Base-by-base conservation (phyloP, 441 rosid species). In the Populus trichocarpa region DNA sequence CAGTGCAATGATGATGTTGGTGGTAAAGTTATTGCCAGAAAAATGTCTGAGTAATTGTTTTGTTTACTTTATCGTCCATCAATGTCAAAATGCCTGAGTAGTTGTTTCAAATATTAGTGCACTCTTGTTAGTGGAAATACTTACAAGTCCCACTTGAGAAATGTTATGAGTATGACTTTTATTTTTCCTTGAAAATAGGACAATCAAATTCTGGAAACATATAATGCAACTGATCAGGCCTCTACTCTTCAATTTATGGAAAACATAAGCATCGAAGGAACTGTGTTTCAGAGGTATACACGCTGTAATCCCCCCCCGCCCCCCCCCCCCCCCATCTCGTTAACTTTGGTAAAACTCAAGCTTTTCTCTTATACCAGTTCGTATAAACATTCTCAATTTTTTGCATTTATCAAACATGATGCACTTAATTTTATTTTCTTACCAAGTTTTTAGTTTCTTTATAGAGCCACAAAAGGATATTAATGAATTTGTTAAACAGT, bases 271-370 rank as follows among this genome's bases (percentile, higher is more conserved):
- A 84, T 83, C 64, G 82, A 91, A 75, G 98, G 95, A 87, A 95
- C 95, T 30, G 88, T 95, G n/a, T 93, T 93, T 82, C 96, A 95
- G 71, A 93, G 98, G 98, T 95, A 84, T 74, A 28, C 7, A 14
- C 11, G 8, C 33, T 79, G 74, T 69, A 6, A 61, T 0, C 10
- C 2, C 8, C 36, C n/a, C n/a, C n/a, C n/a, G n/a, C n/a, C n/a
- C n/a, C n/a, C n/a, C n/a, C 36, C 10, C 35, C 35, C 38, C 46
- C 50, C 16, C 32, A 3, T 69, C 32, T 13, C 46, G 8, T 74
- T 68, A 22, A 18, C 35, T 30, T n/a, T 1, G 5, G 4, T 5
- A 13, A 35, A 76, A 14, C 14, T 63, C 14, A 36, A 23, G 14
- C 38, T 23, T 16, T 35, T 3, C 26, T 57, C 53, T 25, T 46